These are phyloP conservation scores for Phytophthora macrochlamydospora DNA, from an alignment of 352 stramenopile species.

Conservation along the genomic window DNA sequence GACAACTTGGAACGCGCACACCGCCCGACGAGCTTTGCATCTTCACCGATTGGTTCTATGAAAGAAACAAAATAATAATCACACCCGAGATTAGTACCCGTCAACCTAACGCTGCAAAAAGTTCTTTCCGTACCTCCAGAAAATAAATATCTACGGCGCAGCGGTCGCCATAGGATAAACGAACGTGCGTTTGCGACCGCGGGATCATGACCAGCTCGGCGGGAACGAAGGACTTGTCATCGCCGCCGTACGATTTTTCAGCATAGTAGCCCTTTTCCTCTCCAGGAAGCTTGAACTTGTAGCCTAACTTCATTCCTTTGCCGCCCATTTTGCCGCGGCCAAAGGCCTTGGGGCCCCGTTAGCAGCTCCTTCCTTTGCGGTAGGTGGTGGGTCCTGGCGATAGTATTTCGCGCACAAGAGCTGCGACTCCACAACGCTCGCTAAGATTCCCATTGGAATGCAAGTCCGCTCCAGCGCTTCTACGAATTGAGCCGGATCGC, in stretches of 20 bases:
- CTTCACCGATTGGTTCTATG: conserved; percentile 82
- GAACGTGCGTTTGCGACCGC: conserved; percentile 84
- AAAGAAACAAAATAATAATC: conserved; percentile 11
- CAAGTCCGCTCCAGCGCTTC: conserved; percentile 85
- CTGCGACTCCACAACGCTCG: conserved; percentile 84
- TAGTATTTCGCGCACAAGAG: conserved; percentile 87
- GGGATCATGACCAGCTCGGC: conserved; percentile 86
- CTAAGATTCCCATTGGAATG: conserved; percentile 83
- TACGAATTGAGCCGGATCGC: conserved; percentile 76
- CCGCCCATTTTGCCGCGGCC: conserved; percentile 74
- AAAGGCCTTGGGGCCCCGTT: conserved; percentile 55
- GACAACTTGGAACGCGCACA: conserved; percentile 78
- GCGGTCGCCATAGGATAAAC: conserved; percentile 82
- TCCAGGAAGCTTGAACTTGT: conserved; percentile 87
- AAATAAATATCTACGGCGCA: conserved; percentile 93
- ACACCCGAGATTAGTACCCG: neutral
- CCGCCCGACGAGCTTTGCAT: conserved; percentile 82
- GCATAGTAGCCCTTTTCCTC: conserved; percentile 88
- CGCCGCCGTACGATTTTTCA: conserved; percentile 82
- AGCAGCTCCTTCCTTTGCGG: conserved; percentile 40
- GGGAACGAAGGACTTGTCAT: conserved; percentile 88
- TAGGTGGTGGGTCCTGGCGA: conserved; percentile 55
- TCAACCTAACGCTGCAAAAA: neutral
- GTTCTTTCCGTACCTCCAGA: conserved; percentile 61
- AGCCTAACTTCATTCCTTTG: conserved; percentile 88